Percentiles rank a stretch among this genome's conserved stretches.
These are phyloP conservation scores for Chrysosporium queenslandicum DNA, from an alignment of 2,329 filamentous ascomycete genomes.

Conservation along the genomic window DNA sequence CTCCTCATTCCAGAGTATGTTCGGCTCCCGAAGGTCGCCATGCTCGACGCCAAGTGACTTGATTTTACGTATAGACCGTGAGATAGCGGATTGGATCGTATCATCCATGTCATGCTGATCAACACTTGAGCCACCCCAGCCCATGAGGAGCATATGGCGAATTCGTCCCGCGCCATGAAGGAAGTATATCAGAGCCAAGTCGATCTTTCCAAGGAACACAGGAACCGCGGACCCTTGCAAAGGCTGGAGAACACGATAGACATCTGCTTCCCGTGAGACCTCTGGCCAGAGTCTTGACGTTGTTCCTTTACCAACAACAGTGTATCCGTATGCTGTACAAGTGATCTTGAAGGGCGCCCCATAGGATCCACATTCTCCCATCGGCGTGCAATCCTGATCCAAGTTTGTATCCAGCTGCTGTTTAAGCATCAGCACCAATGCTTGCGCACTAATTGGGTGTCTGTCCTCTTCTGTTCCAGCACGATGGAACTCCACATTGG, in stretches of 20 bases:
- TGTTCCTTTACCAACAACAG: conserved; percentile 20
- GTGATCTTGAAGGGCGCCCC: conserved; percentile 26
- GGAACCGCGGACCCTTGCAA: conserved; percentile 17
- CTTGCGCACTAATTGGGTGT: conserved; percentile 5
- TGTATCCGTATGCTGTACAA: conserved; percentile 21
- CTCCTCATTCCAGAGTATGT: conserved; percentile 22
- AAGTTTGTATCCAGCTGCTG: conserved; percentile 7
- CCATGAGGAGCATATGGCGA: conserved; percentile 15
- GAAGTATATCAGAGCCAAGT: conserved; percentile 10
- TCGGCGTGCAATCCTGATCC: conserved; percentile 14
- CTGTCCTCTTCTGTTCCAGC: not conserved
- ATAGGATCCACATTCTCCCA: conserved; percentile 16
- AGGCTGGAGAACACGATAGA: conserved; percentile 14
- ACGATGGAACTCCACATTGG: conserved; percentile 31
- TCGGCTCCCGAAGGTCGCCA: conserved; percentile 18
- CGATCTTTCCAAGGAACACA: conserved; percentile 17
- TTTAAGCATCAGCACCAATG: conserved; percentile 12
- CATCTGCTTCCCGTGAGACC: conserved; percentile 14
- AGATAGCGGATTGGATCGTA: too few relatives aligned
- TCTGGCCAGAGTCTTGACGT: conserved; percentile 4
- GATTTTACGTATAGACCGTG: conserved; percentile 13
- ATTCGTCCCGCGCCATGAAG: conserved; percentile 9
- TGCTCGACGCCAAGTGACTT: conserved; percentile 18
- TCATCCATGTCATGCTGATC: too few relatives aligned
- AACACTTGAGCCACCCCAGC: conserved; percentile 12